Percentiles rank a stretch among this genome's conserved stretches.
phyloP scores from a whole-genome alignment of 1,139 yeast species.

The Suhomyces coccinellae region DNA sequence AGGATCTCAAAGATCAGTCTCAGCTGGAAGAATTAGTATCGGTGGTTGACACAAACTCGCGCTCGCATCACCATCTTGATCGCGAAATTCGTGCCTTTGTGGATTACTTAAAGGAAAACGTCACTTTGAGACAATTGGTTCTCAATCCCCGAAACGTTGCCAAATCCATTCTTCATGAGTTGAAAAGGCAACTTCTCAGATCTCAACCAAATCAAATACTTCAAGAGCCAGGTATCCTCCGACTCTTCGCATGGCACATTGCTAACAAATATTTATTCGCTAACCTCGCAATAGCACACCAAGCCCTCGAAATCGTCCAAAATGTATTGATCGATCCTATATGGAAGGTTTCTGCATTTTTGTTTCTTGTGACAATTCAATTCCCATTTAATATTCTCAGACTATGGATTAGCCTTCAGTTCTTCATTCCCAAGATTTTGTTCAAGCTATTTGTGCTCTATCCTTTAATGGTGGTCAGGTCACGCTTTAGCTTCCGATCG shows the following conservation, averaged over 20 bases:
- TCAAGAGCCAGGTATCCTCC: slow-evolving; percentile 13
- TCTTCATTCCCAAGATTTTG: slow-evolving; percentile 23
- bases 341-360: slow-evolving; percentile 5
- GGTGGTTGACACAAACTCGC: background rate
- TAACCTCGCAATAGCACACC: slow-evolving; percentile 5
- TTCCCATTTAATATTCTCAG: slow-evolving; percentile 21
- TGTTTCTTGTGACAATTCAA: slow-evolving; percentile 14
- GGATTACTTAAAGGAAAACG: slow-evolving; percentile 3
- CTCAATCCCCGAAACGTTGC: slow-evolving; percentile 6
- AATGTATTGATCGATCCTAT: background rate
- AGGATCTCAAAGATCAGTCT: background rate
- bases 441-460: slow-evolving; percentile 19
- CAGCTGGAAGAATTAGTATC: background rate
- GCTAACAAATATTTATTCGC: slow-evolving; percentile 16
- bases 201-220: slow-evolving; percentile 6
- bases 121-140: slow-evolving; percentile 1
- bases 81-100: background rate
- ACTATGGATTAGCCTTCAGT: slow-evolving; percentile 17
- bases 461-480: slow-evolving; percentile 14
- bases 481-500: slow-evolving; percentile 2
- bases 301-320: background rate
- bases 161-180: slow-evolving; percentile 3
- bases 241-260: slow-evolving; percentile 20
- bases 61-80: background rate
- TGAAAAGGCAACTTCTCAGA: slow-evolving; percentile 9